Conservation (phyloP, 2,329 filamentous ascomycete species). For the Colletotrichum graminicola region DNA sequence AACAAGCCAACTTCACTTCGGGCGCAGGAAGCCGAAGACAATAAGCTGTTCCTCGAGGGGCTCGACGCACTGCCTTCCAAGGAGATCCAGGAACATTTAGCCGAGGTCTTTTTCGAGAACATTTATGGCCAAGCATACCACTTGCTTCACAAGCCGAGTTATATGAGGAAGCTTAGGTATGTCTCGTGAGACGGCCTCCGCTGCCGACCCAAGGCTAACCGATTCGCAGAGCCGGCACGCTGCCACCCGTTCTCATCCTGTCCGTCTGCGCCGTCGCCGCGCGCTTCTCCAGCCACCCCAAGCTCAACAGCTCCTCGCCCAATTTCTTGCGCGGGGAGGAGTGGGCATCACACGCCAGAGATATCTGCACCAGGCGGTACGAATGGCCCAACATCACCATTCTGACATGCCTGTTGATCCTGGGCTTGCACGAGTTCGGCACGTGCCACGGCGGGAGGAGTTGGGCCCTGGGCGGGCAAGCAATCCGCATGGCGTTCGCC, state of each 20-base stretch:
- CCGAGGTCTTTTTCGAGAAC: constrained; percentile 95
- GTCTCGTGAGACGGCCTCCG: constrained; percentile 46
- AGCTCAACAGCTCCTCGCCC: constrained; percentile 75
- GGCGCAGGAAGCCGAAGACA: constrained; percentile 78
- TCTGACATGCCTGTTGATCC: constrained; percentile 86
- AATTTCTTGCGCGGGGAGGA: constrained; percentile 90
- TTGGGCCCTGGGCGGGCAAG: constrained; percentile 95
- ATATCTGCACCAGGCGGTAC: constrained; percentile 88
- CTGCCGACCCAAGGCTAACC: constrained; percentile 43
- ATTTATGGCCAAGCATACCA: constrained; percentile 97
- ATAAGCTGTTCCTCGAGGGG: constrained; percentile 83
- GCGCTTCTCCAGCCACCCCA: constrained; percentile 90
- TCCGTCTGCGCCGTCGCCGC: constrained; percentile 96
- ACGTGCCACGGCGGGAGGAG: constrained; percentile 96
- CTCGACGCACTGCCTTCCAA: constrained; percentile 83
- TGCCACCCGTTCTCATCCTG: constrained; percentile 92
- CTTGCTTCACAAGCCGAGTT: constrained; percentile 95
- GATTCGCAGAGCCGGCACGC: constrained; percentile 72
- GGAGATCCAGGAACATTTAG: constrained; percentile 92
- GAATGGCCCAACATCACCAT: constrained; percentile 98
- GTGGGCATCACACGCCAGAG: constrained; percentile 89
- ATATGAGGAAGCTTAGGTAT: constrained; percentile 86
- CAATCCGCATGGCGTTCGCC: constrained; percentile 96
- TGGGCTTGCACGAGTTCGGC: constrained; percentile 95
- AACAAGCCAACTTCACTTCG: constrained; percentile 66